These are phyloP conservation scores for Stephanodiscus triporus DNA, from an alignment of 108 stramenopile genomes.

Conservation along the genomic window DNA sequence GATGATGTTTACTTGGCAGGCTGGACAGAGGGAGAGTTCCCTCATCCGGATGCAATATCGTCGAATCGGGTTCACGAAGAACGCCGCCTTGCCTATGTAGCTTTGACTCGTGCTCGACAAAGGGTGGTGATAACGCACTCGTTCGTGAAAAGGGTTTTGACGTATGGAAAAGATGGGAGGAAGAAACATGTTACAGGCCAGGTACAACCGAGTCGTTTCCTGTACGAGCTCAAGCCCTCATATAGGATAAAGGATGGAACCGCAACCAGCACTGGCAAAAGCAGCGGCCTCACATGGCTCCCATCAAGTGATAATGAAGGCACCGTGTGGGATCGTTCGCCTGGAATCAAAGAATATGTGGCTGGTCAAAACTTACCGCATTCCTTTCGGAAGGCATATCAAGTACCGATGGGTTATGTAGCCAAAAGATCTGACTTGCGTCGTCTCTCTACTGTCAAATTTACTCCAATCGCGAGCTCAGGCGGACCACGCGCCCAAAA, in stretches of 20 bases:
- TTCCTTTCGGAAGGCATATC: constrained; percentile 44
- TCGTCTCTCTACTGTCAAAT: not conserved
- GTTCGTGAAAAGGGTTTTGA: constrained; percentile 35
- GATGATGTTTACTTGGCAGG: constrained; percentile 66
- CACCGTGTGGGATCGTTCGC: constrained; percentile 49
- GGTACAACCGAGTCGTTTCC: constrained; percentile 58
- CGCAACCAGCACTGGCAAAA: constrained; percentile 14
- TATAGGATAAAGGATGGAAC: constrained; percentile 37
- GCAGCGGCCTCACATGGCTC: constrained; percentile 5
- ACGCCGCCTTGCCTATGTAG: constrained; percentile 68
- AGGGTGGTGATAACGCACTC: constrained; percentile 61
- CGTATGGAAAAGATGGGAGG: constrained; percentile 37
- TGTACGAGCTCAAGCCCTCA: constrained; percentile 55
- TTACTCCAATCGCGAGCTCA: not conserved
- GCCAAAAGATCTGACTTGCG: constrained; percentile 17
- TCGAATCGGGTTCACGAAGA: constrained; percentile 62
- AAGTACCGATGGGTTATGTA: constrained; percentile 29
- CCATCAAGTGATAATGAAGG: constrained; percentile 16
- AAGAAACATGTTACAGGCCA: constrained; percentile 47
- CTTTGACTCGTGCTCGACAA: constrained; percentile 61
- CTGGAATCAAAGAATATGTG: constrained; percentile 50
- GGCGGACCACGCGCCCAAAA: not conserved
- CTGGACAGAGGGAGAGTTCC: constrained; percentile 70
- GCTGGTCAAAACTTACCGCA: constrained; percentile 52
- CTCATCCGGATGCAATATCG: constrained; percentile 48